Evolutionary conservation across 768 basidiomycete species (phyloP).

Genomic region (Mycena galericulata): DNA sequence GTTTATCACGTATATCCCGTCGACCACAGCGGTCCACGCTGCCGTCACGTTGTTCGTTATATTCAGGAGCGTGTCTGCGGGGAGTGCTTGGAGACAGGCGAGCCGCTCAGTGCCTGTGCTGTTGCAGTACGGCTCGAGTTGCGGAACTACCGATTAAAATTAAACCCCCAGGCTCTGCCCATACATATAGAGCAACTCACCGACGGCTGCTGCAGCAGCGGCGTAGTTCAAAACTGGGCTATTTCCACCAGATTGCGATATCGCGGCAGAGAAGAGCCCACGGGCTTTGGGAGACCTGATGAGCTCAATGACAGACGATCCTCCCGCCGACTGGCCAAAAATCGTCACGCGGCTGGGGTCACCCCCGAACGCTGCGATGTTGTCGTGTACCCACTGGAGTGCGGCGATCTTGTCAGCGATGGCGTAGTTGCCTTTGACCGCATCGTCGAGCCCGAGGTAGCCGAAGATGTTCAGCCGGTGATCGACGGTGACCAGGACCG

Average conservation of each 20-base stretch:
- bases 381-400: conserved; percentile 57
- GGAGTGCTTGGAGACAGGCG: conserved; percentile 32
- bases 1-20: conserved; percentile 26
- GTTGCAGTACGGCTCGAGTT: conserved; percentile 27
- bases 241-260: conserved; percentile 29
- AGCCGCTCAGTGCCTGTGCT: conserved; percentile 27
- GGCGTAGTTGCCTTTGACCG: conserved; percentile 55
- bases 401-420: conserved; percentile 55
- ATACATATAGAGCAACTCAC: conserved; percentile 16
- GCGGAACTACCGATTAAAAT: conserved; percentile 15
- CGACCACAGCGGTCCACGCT: conserved; percentile 29
- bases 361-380: conserved; percentile 60
- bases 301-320: conserved; percentile 47
- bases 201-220: conserved; percentile 15
- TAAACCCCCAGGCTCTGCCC: too few species aligned
- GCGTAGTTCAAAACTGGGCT: conserved; percentile 16
- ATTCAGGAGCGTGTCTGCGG: conserved; percentile 31
- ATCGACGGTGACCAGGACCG: conserved; percentile 55
- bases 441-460: conserved; percentile 51
- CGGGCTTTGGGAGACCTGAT: conserved; percentile 42
- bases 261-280: conserved; percentile 46
- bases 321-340: conserved; percentile 61
- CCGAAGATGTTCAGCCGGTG: conserved; percentile 54
- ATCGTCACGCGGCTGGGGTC: conserved; percentile 58
- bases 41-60: conserved; percentile 28